Percentiles rank a stretch among this genome's conserved stretches.
Conservation (phyloP, 176 grass and related monocot species). For the Puya raimondii region DNA sequence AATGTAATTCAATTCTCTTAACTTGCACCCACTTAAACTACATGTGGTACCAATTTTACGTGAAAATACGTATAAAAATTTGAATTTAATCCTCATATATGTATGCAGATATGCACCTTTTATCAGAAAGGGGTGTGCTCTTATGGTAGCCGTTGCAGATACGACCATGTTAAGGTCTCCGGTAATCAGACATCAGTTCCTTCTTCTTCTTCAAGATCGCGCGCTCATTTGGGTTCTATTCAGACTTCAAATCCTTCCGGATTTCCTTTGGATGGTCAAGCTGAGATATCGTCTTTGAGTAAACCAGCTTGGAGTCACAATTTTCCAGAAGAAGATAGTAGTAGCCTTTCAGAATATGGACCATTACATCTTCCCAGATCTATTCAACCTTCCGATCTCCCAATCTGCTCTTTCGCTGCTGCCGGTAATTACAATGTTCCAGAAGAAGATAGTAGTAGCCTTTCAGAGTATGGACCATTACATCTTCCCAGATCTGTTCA, state of each 20-base stretch:
- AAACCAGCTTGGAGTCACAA: conserved; percentile 11
- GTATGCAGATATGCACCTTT: conserved; percentile 66
- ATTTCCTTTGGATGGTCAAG: conserved; percentile 20
- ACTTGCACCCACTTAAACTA: neutral
- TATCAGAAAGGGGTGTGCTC: conserved; percentile 81
- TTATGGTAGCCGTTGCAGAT: conserved; percentile 71
- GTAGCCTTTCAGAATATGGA: conserved; percentile 14
- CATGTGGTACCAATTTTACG: neutral
- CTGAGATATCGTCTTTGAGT: neutral
- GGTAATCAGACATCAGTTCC: conserved; percentile 13
- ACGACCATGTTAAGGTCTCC: conserved; percentile 56
- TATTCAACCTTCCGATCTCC: conserved; percentile 32
- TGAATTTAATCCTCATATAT: neutral
- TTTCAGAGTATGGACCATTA: conserved; percentile 13
- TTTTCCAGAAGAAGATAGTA: conserved; percentile 4
- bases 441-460: conserved; percentile 11
- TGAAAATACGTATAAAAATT: no score
- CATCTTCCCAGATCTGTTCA: conserved; percentile 14
- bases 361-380: conserved; percentile 14
- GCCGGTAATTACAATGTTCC: conserved; percentile 29
- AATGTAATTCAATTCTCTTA: conserved; percentile 43
- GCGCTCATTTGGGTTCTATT: conserved; percentile 31
- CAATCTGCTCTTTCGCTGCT: conserved; percentile 74
- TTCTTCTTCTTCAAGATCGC: conserved; percentile 25
- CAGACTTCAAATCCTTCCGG: conserved; percentile 17